A percentile compares a stretch with the other conserved stretches of the same genome.
Conservation (phyloP, 1,284 basidiomycete genomes). For the Naganishia cerealis region DNA sequence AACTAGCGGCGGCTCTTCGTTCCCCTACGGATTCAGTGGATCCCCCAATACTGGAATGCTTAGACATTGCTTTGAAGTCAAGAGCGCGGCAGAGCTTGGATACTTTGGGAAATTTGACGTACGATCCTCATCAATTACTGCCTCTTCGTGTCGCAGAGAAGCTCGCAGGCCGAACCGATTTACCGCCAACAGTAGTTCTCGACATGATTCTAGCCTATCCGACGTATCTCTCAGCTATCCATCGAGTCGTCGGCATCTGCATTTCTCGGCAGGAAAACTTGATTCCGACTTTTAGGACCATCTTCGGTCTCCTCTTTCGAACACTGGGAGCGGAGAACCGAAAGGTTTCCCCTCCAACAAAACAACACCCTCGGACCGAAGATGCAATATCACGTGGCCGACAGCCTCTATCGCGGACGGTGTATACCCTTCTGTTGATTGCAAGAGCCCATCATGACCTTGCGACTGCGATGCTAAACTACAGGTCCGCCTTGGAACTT, state of each 20-base stretch:
- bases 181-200: constrained; percentile 22
- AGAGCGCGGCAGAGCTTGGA: constrained; percentile 15
- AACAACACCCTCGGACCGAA: not conserved
- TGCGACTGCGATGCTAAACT: constrained; percentile 4
- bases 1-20: constrained; percentile 1
- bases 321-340: constrained; percentile 27
- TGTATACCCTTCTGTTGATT: constrained; percentile 28
- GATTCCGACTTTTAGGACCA: constrained; percentile 6
- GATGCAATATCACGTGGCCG: not conserved
- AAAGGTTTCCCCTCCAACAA: constrained; percentile 9
- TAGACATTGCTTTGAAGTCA: not conserved
- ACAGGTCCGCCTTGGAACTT: constrained; percentile 15
- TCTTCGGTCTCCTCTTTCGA: constrained; percentile 25
- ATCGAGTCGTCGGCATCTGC: constrained; percentile 9
- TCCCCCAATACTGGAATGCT: constrained; percentile 4
- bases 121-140: not conserved
- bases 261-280: constrained; percentile 8
- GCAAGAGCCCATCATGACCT: constrained; percentile 28
- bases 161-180: not conserved
- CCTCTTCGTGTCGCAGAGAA: constrained; percentile 6
- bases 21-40: not conserved
- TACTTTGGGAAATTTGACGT: not conserved
- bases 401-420: constrained; percentile 11
- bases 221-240: constrained; percentile 14
- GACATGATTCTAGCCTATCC: constrained; percentile 33